Conservation (phyloP, 345 rosid species). For the Citrus cavaleriei region DNA sequence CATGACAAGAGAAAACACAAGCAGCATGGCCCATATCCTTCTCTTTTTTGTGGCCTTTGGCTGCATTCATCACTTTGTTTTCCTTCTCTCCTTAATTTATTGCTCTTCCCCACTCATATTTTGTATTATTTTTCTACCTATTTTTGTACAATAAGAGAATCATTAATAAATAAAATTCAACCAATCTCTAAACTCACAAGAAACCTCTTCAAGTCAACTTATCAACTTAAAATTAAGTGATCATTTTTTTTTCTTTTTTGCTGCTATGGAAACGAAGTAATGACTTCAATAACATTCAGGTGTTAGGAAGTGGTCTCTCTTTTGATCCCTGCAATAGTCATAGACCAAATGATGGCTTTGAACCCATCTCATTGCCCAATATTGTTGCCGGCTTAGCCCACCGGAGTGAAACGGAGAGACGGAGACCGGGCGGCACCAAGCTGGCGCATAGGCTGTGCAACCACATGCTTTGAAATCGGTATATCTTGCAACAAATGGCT, state of each 20-base stretch:
- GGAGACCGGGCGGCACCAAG: constrained; percentile 58
- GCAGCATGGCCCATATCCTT: background rate
- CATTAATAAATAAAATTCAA: background rate
- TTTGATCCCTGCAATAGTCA: constrained; percentile 72
- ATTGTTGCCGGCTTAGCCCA: constrained; percentile 57
- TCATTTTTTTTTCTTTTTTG: too few species aligned
- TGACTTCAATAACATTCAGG: constrained; percentile 60
- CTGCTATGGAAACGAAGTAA: background rate
- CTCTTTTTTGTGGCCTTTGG: background rate
- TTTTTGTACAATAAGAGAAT: constrained; percentile 14
- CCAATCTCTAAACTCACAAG: constrained; percentile 24
- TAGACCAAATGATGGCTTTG: constrained; percentile 65
- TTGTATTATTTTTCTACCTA: background rate
- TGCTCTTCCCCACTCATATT: background rate
- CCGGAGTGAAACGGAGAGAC: constrained; percentile 77
- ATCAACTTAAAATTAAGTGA: background rate
- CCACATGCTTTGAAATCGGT: constrained; percentile 72
- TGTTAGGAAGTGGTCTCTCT: constrained; percentile 75
- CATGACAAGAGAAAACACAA: constrained; percentile 28
- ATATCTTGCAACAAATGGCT: constrained; percentile 76
- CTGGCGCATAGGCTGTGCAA: constrained; percentile 67
- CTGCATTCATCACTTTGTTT: background rate
- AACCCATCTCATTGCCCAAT: constrained; percentile 76
- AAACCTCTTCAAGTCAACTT: constrained; percentile 6
- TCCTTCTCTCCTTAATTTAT: background rate